Percentiles rank a stretch among this genome's conserved stretches.
These are phyloP conservation scores for Metschnikowia cerradonensis DNA, from an alignment of 805 yeast species.

Conservation along the genomic window DNA sequence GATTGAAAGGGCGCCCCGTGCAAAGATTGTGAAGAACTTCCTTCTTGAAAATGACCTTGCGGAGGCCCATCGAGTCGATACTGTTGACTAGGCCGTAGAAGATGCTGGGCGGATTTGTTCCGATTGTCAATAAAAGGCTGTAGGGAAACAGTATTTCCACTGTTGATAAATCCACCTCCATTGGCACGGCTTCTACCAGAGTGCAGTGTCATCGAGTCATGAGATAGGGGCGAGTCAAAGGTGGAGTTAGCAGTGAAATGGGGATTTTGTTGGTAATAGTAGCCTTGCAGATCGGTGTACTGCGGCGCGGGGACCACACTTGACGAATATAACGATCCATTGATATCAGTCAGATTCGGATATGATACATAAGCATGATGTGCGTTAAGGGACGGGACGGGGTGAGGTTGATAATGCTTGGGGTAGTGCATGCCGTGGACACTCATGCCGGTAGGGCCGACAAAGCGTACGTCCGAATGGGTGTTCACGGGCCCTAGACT, in stretches of 20 bases:
- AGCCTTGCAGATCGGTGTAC: background rate
- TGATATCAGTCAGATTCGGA: background rate
- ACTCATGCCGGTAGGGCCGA: background rate
- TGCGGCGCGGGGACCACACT: background rate
- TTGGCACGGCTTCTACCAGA: constrained; percentile 1
- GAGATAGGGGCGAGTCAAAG: background rate
- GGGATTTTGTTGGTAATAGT: background rate
- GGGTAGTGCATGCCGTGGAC: background rate
- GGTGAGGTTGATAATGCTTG: background rate
- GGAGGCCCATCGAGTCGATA: background rate
- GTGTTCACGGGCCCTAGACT: background rate
- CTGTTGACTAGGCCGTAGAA: background rate
- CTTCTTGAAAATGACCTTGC: background rate
- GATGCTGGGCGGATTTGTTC: background rate
- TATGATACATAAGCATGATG: background rate
- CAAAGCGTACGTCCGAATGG: background rate
- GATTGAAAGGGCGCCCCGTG: background rate
- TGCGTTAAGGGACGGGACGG: background rate
- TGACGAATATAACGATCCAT: background rate
- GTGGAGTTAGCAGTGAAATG: background rate
- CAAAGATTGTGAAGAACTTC: background rate
- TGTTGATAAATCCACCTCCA: background rate
- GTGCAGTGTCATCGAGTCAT: background rate
- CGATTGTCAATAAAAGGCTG: background rate
- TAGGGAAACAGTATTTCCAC: background rate